Conservation (phyloP, 352 stramenopile species). For the Phytophthora macrochlamydospora region DNA sequence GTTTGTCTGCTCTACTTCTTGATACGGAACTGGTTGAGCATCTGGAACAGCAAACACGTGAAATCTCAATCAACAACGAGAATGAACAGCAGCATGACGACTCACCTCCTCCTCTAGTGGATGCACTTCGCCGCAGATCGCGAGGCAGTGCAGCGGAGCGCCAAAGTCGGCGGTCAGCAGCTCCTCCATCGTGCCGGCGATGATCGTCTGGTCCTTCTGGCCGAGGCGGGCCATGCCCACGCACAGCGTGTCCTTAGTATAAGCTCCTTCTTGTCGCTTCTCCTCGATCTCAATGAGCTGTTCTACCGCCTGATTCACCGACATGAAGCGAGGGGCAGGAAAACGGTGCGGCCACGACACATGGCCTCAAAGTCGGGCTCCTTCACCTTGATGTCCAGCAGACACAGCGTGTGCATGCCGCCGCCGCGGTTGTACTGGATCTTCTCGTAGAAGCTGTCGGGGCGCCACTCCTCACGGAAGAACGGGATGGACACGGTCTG, state of each 20-base stretch:
- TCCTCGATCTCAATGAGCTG: constrained; percentile 96
- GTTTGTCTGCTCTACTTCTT: constrained; percentile 35
- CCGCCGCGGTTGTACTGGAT: constrained; percentile 96
- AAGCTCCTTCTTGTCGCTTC: constrained; percentile 88
- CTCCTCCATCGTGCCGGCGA: constrained; percentile 95
- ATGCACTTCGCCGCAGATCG: constrained; percentile 96
- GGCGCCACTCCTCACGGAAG: constrained; percentile 96
- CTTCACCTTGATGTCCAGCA: constrained; percentile 99
- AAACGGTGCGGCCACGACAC: constrained; percentile 91
- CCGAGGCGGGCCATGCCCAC: constrained; percentile 96
- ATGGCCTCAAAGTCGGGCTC: constrained; percentile 99
- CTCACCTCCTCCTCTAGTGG: constrained; percentile 96
- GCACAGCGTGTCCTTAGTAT: constrained; percentile 74
- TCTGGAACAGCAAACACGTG: constrained; percentile 27
- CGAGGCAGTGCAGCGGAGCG: constrained; percentile 95
- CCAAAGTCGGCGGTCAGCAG: constrained; percentile 95
- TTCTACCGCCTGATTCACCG: constrained; percentile 93
- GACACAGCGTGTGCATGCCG: constrained; percentile 98
- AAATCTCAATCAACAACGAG: neutral
- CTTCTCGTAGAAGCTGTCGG: constrained; percentile 98
- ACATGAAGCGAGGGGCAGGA: constrained; percentile 98
- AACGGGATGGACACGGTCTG: constrained; percentile 99
- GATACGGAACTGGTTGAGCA: constrained; percentile 68
- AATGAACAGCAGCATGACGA: constrained; percentile 1
- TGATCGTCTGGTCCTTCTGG: constrained; percentile 92